Conservation (phyloP, 2,329 filamentous ascomycete species). For the Aspergillus fructus region DNA sequence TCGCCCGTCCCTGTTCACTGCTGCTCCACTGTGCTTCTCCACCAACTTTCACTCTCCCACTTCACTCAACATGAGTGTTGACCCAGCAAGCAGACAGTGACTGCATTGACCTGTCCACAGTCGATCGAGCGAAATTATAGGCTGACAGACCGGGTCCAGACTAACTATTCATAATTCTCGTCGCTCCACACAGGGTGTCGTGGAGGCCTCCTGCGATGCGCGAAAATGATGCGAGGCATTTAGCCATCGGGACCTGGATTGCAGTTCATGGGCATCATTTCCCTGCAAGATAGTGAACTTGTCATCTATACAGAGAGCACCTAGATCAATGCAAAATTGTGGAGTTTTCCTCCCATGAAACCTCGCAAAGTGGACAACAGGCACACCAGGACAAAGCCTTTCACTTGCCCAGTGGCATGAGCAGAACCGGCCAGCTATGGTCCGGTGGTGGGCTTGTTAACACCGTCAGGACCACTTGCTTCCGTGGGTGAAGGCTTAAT, state of each 20-base stretch:
- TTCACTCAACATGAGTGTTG: background rate
- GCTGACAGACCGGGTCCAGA: background rate
- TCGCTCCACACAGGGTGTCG: constrained; percentile 5
- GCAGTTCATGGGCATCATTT: background rate
- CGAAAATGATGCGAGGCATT: background rate
- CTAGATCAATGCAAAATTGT: background rate
- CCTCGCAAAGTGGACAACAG: background rate
- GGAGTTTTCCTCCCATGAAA: background rate
- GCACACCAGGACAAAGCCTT: background rate
- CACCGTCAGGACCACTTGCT: background rate
- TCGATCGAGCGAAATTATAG: background rate
- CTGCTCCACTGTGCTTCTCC: constrained; percentile 1
- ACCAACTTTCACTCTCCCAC: background rate
- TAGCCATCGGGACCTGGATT: background rate
- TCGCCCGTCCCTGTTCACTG: background rate
- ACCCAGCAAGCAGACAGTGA: background rate
- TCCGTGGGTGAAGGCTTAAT: constrained; percentile 10
- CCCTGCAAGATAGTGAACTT: background rate
- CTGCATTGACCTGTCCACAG: background rate
- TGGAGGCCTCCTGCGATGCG: background rate
- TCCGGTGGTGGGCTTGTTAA: background rate
- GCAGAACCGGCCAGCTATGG: background rate
- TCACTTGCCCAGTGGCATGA: background rate
- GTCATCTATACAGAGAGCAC: background rate
- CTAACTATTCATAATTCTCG: background rate